phyloP scores from a whole-genome alignment of 768 basidiomycete species.

The Leccinellum albellum region DNA sequence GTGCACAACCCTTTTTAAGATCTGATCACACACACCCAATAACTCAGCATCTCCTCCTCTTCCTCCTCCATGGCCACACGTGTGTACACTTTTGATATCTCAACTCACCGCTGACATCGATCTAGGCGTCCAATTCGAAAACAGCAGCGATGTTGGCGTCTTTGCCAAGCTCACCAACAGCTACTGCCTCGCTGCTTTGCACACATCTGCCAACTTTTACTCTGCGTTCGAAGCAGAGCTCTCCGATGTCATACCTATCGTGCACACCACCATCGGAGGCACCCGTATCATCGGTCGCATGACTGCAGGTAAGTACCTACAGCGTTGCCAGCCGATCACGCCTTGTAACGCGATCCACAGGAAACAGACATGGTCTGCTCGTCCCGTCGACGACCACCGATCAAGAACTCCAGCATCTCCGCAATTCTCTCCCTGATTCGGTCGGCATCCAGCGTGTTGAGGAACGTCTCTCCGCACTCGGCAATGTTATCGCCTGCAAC shows the following conservation, averaged over 20 bases:
- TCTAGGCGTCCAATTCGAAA: conserved; percentile 87
- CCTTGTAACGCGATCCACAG: conserved; percentile 33
- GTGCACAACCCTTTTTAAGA: no score
- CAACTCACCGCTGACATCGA: neutral
- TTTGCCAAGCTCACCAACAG: conserved; percentile 97
- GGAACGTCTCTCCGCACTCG: conserved; percentile 93
- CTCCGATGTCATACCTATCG: conserved; percentile 89
- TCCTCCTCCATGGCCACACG: conserved; percentile 56
- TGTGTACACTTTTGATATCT: conserved; percentile 31
- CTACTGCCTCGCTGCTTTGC: conserved; percentile 92
- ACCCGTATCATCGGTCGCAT: conserved; percentile 92
- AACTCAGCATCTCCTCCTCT: neutral
- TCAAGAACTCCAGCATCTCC: conserved; percentile 96
- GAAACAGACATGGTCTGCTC: conserved; percentile 95
- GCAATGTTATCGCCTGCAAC: conserved; percentile 98
- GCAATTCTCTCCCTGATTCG: conserved; percentile 90
- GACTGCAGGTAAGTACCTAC: conserved; percentile 63
- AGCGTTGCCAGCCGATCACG: accelerated
- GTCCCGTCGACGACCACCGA: conserved; percentile 95
- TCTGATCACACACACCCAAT: neutral
- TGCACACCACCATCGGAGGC: conserved; percentile 92
- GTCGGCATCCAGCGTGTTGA: conserved; percentile 95
- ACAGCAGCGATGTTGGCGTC: conserved; percentile 92
- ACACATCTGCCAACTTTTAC: conserved; percentile 96
- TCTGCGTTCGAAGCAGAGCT: conserved; percentile 96